Evolutionary conservation across 805 yeast genomes (phyloP).

Genomic region (Spathaspora passalidarum): DNA sequence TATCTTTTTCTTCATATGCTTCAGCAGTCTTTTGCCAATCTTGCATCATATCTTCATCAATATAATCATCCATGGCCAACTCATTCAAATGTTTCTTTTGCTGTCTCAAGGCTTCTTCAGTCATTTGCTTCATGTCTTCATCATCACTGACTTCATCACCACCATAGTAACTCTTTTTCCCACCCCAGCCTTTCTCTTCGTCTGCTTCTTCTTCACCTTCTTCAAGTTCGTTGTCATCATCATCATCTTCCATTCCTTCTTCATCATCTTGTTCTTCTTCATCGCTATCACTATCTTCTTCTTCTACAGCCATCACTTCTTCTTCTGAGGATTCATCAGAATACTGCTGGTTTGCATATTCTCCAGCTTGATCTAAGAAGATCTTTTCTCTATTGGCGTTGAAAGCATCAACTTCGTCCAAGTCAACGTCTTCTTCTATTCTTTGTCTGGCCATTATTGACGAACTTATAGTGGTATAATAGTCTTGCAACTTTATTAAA

Average conservation of each 20-base stretch:
- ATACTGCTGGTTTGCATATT: conserved; percentile 24
- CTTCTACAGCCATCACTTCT: conserved; percentile 44
- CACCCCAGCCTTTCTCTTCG: conserved; percentile 42
- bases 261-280: conserved; percentile 50
- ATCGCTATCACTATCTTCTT: conserved; percentile 37
- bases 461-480: neutral
- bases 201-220: conserved; percentile 27
- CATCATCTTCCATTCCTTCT: conserved; percentile 36
- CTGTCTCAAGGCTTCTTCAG: conserved; percentile 82
- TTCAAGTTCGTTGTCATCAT: conserved; percentile 43
- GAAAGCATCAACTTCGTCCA: conserved; percentile 69
- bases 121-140: conserved; percentile 72
- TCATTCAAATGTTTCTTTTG: conserved; percentile 75
- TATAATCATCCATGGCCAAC: conserved; percentile 56
- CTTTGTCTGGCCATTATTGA: conserved; percentile 18
- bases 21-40: conserved; percentile 71
- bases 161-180: conserved; percentile 51
- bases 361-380: conserved; percentile 55
- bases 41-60: conserved; percentile 72
- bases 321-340: conserved; percentile 42
- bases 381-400: conserved; percentile 57
- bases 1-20: conserved; percentile 30
- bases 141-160: conserved; percentile 71
- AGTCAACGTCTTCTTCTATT: conserved; percentile 32
- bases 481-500: neutral